Evolutionary conservation across 805 yeast genomes (phyloP), one percentile per base, ranked within the genome.

Genomic region (Starmerella tilneyi): DNA sequence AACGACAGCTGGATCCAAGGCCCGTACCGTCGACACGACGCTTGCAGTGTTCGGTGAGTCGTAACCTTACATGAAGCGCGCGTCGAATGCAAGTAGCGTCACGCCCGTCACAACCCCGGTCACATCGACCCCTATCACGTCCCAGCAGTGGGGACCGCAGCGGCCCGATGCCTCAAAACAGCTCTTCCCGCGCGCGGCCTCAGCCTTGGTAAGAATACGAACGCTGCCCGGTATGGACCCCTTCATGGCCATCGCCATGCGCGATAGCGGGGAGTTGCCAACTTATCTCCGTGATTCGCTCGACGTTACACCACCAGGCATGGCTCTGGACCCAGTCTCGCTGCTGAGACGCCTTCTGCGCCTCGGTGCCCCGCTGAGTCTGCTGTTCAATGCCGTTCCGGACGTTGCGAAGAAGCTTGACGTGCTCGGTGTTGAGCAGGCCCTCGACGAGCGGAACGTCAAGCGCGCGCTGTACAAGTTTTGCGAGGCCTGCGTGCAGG

Each of bases 401-500:
- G 16, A 17, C 17, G 29, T 39, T 12, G 21, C 31, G 32, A 36
- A 7, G 4, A 41, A 41, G 36, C 61, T 69, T 33, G 70, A 72
- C 44, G 75, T 78, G 44, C 67, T 81, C 36, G 72, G 80, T 1
- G 73, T 79, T 13, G 75, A 81, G 6, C 74, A 81, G 16, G 77
- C 89, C 27, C 89, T 82, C 58, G 96, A 89, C 60, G 60, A 84
- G 50, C 79, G 84, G 58, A 73, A 81, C 41, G 84, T 94, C 64
- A 92, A 92, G 59, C 81, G 81, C 66, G 79, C 85, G 20, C 85
- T 92, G 21, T 92, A 89, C 63, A 89, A 83, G 59, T 92, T 92
- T 61, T 74, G 89, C 41, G 73, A 80, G 49, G 94, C 94, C 9
- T 89, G 94, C 59, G 83, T 84, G 60, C 71, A 75, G 41, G 78